Evolutionary conservation across 305 asterid genomes (phyloP).

Genomic region (Fraxinus albicans): DNA sequence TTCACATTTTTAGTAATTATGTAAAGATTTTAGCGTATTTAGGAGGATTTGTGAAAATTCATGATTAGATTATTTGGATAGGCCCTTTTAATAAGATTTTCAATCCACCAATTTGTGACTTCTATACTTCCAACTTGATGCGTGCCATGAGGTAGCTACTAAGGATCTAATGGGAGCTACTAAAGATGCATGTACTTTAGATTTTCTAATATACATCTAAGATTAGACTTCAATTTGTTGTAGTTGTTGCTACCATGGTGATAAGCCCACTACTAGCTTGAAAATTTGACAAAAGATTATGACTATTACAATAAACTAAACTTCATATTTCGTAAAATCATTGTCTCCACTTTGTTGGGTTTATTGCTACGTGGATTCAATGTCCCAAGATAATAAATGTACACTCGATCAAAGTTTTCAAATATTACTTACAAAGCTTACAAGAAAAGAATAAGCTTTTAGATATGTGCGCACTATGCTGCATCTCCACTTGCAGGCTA

Average conservation of each 20-base stretch:
- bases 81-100: neutral
- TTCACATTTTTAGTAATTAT: neutral
- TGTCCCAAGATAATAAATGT: conserved; percentile 20
- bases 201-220: neutral
- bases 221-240: neutral
- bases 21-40: neutral
- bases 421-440: neutral
- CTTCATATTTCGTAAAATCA: conserved; percentile 21
- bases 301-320: neutral
- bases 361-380: conserved; percentile 21
- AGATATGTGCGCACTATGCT: neutral
- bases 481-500: neutral
- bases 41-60: neutral
- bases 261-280: neutral
- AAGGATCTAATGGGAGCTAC: neutral
- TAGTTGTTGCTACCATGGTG: neutral
- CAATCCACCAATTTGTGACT: neutral
- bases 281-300: neutral
- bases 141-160: neutral
- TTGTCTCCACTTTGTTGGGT: conserved; percentile 1
- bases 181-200: neutral
- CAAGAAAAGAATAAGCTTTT: neutral
- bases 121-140: neutral
- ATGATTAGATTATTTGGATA: neutral
- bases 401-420: neutral